These are phyloP conservation scores for Saturnispora silvae DNA, from an alignment of 805 yeast genomes.

Conservation along the genomic window DNA sequence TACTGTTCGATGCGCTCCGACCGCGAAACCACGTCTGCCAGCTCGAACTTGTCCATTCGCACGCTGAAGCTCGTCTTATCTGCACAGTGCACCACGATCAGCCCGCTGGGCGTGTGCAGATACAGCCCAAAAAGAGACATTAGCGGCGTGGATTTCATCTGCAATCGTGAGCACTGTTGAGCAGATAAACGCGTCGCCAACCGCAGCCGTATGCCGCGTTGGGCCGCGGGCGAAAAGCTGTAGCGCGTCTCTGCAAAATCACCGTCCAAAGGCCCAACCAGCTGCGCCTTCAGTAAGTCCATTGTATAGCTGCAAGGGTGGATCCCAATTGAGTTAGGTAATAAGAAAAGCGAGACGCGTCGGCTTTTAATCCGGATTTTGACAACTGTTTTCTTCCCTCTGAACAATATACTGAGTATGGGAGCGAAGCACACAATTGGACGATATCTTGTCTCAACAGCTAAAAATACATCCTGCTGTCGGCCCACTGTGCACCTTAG, in stretches of 20 bases:
- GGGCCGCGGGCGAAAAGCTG: conserved; percentile 12
- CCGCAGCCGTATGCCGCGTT: conserved; percentile 10
- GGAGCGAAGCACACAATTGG: too few relatives aligned
- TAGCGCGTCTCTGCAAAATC: conserved; percentile 15
- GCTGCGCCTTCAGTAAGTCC: conserved; percentile 14
- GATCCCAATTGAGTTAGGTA: too few relatives aligned
- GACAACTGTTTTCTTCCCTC: too few relatives aligned
- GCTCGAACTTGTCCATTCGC: conserved; percentile 15
- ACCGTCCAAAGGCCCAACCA: conserved; percentile 19
- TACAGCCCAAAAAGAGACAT: conserved; percentile 23
- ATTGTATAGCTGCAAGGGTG: neutral
- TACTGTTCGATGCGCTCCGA: conserved; percentile 13
- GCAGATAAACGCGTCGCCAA: conserved; percentile 12
- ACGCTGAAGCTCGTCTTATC: conserved; percentile 19
- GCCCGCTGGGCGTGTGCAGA: conserved; percentile 15
- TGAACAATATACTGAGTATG: too few relatives aligned
- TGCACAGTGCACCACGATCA: conserved; percentile 16
- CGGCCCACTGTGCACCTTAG: too few relatives aligned
- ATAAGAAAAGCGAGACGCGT: too few relatives aligned
- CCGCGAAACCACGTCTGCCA: conserved; percentile 22
- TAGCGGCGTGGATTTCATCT: conserved; percentile 14
- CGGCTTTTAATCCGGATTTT: too few relatives aligned
- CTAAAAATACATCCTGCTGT: too few relatives aligned
- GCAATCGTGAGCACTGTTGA: conserved; percentile 1
- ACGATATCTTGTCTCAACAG: too few relatives aligned